A percentile compares a stretch with the other conserved stretches of the same genome.
Conservation (phyloP, 768 basidiomycete genomes). For the Sporobolomyces pararoseus region DNA sequence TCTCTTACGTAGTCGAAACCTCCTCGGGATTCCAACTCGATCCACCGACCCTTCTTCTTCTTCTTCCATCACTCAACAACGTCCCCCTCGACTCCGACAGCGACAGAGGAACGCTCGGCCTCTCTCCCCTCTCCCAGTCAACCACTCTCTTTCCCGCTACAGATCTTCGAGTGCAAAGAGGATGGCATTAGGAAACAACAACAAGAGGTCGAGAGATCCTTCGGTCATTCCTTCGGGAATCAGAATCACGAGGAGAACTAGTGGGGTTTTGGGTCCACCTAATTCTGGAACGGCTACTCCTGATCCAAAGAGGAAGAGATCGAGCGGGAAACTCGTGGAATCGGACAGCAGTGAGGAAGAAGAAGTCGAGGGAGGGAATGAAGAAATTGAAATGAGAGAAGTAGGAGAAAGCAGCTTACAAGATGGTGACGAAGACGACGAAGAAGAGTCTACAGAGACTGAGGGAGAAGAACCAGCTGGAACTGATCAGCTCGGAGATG, state of each 20-base stretch:
- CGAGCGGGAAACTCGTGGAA: conserved; percentile 10
- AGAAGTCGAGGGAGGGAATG: background rate
- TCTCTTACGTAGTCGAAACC: conserved; percentile 5
- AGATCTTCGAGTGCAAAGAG: background rate
- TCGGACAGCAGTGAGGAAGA: background rate
- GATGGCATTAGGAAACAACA: background rate
- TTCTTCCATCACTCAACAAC: conserved; percentile 23
- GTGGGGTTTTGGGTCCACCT: background rate
- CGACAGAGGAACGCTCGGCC: background rate
- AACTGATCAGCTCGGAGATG: conserved; percentile 1
- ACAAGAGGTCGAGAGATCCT: conserved; percentile 14
- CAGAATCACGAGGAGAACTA: conserved; percentile 21
- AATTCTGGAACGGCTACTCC: background rate
- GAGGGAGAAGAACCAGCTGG: conserved; percentile 3
- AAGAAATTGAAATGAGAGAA: background rate
- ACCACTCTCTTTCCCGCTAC: background rate
- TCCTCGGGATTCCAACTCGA: conserved; percentile 5
- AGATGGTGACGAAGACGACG: conserved; percentile 4
- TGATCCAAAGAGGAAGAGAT: conserved; percentile 2
- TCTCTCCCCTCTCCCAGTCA: conserved; percentile 31
- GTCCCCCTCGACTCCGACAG: background rate
- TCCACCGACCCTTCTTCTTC: background rate
- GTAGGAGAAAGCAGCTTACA: background rate
- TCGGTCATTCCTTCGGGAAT: background rate
- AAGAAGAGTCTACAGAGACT: conserved; percentile 7